These are phyloP conservation scores for Euphrasia arctica DNA, from an alignment of 305 asterid species.

Conservation along the genomic window DNA sequence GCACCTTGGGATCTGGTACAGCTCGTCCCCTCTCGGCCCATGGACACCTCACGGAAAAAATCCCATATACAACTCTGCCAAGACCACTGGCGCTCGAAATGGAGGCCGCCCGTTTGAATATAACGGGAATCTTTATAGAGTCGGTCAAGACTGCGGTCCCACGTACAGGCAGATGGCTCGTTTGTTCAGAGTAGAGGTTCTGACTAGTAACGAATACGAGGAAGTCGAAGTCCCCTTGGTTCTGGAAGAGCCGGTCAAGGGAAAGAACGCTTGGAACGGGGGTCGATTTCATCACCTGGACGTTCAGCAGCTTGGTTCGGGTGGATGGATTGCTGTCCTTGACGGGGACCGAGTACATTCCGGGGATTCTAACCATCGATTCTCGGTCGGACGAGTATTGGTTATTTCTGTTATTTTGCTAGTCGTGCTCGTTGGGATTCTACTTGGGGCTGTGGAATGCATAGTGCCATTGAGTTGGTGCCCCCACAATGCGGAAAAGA, in stretches of 20 bases:
- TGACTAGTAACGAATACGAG: slow-evolving; percentile 60
- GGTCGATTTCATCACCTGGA: slow-evolving; percentile 90
- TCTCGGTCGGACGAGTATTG: slow-evolving; percentile 58
- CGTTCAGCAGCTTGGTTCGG: slow-evolving; percentile 72
- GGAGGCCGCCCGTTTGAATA: slow-evolving; percentile 95
- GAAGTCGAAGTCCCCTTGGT: slow-evolving; percentile 78
- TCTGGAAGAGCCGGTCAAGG: slow-evolving; percentile 55
- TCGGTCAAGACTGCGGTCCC: slow-evolving; percentile 91
- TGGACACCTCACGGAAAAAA: slow-evolving; percentile 88
- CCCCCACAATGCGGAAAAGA: slow-evolving; percentile 67
- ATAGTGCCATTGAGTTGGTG: slow-evolving; percentile 55
- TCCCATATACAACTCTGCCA: slow-evolving; percentile 73
- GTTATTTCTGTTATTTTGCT: slow-evolving; percentile 39
- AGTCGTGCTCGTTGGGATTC: slow-evolving; percentile 50
- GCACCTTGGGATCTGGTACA: slow-evolving; percentile 84
- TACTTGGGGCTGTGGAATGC: slow-evolving; percentile 70
- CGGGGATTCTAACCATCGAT: slow-evolving; percentile 61
- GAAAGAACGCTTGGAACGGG: slow-evolving; percentile 88
- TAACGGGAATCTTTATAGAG: slow-evolving; percentile 64
- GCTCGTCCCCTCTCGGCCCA: slow-evolving; percentile 84
- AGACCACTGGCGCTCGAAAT: slow-evolving; percentile 86
- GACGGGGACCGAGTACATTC: slow-evolving; percentile 92
- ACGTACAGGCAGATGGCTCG: slow-evolving; percentile 72
- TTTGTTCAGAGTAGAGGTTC: slow-evolving; percentile 55
- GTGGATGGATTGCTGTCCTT: slow-evolving; percentile 79